Evolutionary conservation across 148 eudicot genomes (phyloP).

Genomic region (Rhododendron mucronatum): DNA sequence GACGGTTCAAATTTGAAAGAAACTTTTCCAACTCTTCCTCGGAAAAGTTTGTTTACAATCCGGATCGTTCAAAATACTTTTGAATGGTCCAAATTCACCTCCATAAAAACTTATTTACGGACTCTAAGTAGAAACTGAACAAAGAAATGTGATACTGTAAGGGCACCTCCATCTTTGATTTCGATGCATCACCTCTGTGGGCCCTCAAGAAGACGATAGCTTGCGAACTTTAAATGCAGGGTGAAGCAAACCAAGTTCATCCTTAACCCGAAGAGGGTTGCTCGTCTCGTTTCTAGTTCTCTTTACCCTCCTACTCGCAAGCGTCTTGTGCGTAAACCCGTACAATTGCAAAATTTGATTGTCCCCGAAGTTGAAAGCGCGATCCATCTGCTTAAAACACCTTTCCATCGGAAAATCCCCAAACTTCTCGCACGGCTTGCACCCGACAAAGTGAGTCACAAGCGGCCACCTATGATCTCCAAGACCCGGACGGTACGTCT

Average conservation of each 20-base stretch:
- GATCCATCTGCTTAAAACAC: constrained; percentile 73
- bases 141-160: not conserved
- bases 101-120: too few relatives aligned
- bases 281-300: constrained; percentile 51
- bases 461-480: constrained; percentile 84
- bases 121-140: not conserved
- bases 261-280: constrained; percentile 44
- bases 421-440: constrained; percentile 63
- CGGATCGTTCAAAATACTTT: too few relatives aligned
- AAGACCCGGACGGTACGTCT: constrained; percentile 55
- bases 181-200: not conserved
- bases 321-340: constrained; percentile 54
- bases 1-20: too few relatives aligned
- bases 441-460: constrained; percentile 80
- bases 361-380: constrained; percentile 74
- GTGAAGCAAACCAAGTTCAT: constrained; percentile 64
- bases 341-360: constrained; percentile 65
- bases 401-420: constrained; percentile 66
- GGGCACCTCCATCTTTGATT: not conserved
- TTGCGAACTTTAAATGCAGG: constrained; percentile 45
- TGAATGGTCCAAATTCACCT: too few relatives aligned
- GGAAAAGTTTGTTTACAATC: too few relatives aligned
- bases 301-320: constrained; percentile 55
- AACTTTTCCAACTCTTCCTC: too few relatives aligned
- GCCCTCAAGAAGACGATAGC: constrained; percentile 26